A percentile compares a stretch with the other conserved stretches of the same genome.
Evolutionary conservation across 352 stramenopile species (phyloP).

Genomic region (Pythium brassicae): DNA sequence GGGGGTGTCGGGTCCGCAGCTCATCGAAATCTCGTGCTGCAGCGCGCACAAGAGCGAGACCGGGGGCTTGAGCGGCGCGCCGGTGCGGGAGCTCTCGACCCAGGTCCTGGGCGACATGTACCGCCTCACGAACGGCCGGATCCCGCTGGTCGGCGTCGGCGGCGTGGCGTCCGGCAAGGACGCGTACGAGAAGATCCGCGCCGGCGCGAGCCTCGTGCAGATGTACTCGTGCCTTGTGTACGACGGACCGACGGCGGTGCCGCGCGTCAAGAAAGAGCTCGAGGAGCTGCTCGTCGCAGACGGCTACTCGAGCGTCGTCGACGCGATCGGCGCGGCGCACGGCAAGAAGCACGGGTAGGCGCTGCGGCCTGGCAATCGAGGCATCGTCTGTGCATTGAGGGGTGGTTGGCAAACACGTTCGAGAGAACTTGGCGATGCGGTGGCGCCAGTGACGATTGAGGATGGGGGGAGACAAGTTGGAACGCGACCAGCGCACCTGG

Average conservation of each 20-base stretch:
- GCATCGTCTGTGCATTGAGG: background rate
- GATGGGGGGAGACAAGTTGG: background rate
- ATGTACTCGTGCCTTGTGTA: slow-evolving; percentile 94
- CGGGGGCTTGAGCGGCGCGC: slow-evolving; percentile 94
- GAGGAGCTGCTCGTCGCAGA: slow-evolving; percentile 73
- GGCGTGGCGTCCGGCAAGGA: slow-evolving; percentile 91
- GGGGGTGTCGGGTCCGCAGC: background rate
- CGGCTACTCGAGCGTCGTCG: slow-evolving; percentile 73
- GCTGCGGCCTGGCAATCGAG: background rate
- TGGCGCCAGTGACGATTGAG: background rate
- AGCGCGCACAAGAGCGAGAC: slow-evolving; percentile 74
- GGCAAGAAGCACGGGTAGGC: slow-evolving; percentile 25
- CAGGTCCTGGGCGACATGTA: slow-evolving; percentile 95
- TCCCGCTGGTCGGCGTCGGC: slow-evolving; percentile 96
- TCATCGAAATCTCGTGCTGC: background rate
- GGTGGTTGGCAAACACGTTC: background rate
- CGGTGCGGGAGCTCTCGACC: slow-evolving; percentile 92
- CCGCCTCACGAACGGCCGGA: slow-evolving; percentile 87
- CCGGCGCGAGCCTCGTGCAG: slow-evolving; percentile 93
- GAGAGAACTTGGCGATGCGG: background rate
- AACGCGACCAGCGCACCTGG: background rate
- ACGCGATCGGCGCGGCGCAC: slow-evolving; percentile 85
- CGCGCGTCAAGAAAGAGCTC: slow-evolving; percentile 88
- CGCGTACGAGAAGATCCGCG: slow-evolving; percentile 97
- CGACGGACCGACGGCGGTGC: slow-evolving; percentile 83